These are phyloP conservation scores for Ascochyta rabiei DNA, from an alignment of 2,329 filamentous ascomycete species.

Conservation along the genomic window DNA sequence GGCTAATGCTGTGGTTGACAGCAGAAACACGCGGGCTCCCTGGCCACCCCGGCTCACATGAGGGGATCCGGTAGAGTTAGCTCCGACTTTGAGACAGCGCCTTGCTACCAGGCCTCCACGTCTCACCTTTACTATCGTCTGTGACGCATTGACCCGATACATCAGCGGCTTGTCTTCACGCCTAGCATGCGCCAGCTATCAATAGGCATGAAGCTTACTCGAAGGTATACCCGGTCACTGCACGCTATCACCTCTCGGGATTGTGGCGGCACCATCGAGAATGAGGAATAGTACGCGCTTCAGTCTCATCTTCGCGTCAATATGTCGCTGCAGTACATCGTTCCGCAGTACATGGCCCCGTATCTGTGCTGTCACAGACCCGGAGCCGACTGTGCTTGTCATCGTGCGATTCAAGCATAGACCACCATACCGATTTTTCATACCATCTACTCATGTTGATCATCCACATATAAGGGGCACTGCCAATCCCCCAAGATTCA, in stretches of 20 bases:
- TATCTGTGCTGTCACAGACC: conserved; percentile 48
- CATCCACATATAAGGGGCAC: conserved; percentile 47
- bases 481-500: conserved; percentile 30
- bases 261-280: conserved; percentile 43
- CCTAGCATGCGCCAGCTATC: conserved; percentile 45
- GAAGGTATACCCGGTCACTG: conserved; percentile 42
- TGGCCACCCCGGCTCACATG: conserved; percentile 43
- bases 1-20: conserved; percentile 45
- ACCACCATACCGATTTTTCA: conserved; percentile 34
- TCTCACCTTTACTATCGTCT: conserved; percentile 49
- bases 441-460: conserved; percentile 28
- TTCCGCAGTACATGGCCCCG: conserved; percentile 47
- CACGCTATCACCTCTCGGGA: conserved; percentile 45
- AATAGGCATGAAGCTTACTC: conserved; percentile 48
- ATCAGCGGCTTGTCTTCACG: conserved; percentile 40
- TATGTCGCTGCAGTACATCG: conserved; percentile 49
- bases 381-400: conserved; percentile 45
- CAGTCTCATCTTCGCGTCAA: conserved; percentile 50
- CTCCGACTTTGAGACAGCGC: conserved; percentile 47
- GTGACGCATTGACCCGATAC: conserved; percentile 43
- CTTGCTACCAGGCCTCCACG: conserved; percentile 39
- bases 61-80: conserved; percentile 47
- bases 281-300: conserved; percentile 42
- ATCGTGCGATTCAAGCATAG: conserved; percentile 45
- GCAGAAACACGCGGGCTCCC: conserved; percentile 39